Conservation (phyloP, 805 yeast genomes). For the Saccharomycopsis fibuligera region DNA sequence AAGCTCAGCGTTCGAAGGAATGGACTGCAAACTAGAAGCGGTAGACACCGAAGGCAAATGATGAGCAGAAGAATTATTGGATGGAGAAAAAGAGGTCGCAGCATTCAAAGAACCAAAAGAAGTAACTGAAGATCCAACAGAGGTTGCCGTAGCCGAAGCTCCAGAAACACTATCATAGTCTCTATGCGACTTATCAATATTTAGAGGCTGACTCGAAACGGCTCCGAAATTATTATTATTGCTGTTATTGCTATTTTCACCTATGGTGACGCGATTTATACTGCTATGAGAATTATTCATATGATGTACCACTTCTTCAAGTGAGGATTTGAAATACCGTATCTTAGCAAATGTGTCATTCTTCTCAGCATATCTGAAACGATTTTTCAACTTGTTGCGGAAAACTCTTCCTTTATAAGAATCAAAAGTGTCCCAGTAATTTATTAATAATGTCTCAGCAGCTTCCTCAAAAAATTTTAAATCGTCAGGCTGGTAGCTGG, state of each 20-base stretch:
- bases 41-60: neutral
- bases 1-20: neutral
- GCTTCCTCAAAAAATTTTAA: conserved; percentile 15
- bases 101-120: neutral
- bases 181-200: no score
- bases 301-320: conserved; percentile 9
- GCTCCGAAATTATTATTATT: neutral
- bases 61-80: no score
- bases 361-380: neutral
- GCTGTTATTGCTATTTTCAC: neutral
- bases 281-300: neutral
- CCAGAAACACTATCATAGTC: no score
- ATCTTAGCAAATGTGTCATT: conserved; percentile 7
- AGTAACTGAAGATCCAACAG: no score
- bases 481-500: conserved; percentile 6
- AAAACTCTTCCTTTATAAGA: conserved; percentile 10
- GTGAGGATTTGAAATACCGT: conserved; percentile 1
- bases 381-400: conserved; percentile 5
- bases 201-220: neutral
- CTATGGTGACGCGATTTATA: neutral
- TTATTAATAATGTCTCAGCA: conserved; percentile 10
- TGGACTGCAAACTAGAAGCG: no score
- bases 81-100: neutral
- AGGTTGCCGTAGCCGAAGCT: no score
- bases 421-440: conserved; percentile 16